These are phyloP conservation scores for Rhizomucor pusillus DNA, from an alignment of 371 early-diverging fungal genomes.

Conservation along the genomic window DNA sequence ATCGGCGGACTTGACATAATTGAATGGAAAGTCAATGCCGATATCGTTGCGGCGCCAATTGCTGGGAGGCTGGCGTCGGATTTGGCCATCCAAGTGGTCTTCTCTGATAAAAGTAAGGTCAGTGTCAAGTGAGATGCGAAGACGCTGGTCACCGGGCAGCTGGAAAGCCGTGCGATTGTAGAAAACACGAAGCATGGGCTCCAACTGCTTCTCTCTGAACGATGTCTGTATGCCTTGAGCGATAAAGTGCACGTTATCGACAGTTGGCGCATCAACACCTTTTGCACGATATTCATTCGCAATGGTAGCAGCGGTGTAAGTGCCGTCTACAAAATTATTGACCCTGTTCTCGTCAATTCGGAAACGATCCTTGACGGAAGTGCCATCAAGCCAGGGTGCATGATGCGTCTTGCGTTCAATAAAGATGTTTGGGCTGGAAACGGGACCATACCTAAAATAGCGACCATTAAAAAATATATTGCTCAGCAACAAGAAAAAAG, in stretches of 20 bases:
- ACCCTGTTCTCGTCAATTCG: conserved; percentile 40
- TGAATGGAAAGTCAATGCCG: conserved; percentile 86
- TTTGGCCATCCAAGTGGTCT: conserved; percentile 41
- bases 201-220: conserved; percentile 66
- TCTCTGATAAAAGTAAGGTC: conserved; percentile 94
- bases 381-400: conserved; percentile 93
- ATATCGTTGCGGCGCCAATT: conserved; percentile 92
- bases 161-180: conserved; percentile 98
- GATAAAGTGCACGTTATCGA: conserved; percentile 64
- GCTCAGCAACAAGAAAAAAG: too few species aligned
- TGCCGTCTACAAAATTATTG: conserved; percentile 57
- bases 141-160: conserved; percentile 88
- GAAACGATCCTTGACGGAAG: conserved; percentile 62
- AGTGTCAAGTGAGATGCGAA: conserved; percentile 92
- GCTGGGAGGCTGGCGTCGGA: conserved; percentile 54
- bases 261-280: conserved; percentile 59
- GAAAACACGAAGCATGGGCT: conserved; percentile 82
- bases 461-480: conserved; percentile 17
- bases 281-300: conserved; percentile 78
- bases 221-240: conserved; percentile 70
- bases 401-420: conserved; percentile 89
- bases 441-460: conserved; percentile 44
- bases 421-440: conserved; percentile 68
- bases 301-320: conserved; percentile 80
- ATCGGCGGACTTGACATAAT: conserved; percentile 68